Evolutionary conservation across 352 stramenopile genomes (phyloP).

Genomic region (Globisporangium iwayamae): DNA sequence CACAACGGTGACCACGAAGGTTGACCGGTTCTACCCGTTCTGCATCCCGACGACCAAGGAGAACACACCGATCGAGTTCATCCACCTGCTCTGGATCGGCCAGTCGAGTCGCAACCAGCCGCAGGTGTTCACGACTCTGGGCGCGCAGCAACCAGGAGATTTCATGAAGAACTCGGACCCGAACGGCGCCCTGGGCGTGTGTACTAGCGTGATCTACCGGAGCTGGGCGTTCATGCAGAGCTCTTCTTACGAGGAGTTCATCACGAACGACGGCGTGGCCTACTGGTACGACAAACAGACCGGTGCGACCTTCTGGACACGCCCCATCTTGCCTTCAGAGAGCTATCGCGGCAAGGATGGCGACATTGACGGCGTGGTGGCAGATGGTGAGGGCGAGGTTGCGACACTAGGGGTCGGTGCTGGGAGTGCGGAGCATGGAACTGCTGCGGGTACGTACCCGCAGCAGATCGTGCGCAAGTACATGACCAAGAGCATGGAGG

Average conservation of each 20-base stretch:
- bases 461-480: constrained; percentile 80
- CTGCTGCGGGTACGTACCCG: constrained; percentile 45
- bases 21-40: constrained; percentile 90
- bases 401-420: constrained; percentile 69
- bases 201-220: constrained; percentile 86
- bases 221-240: constrained; percentile 91
- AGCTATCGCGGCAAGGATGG: constrained; percentile 67
- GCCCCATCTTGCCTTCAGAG: constrained; percentile 80
- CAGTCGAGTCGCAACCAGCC: constrained; percentile 88
- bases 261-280: constrained; percentile 86
- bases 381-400: constrained; percentile 64
- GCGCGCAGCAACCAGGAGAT: constrained; percentile 87
- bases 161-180: constrained; percentile 89
- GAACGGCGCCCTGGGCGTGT: constrained; percentile 68
- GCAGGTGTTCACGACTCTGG: constrained; percentile 87
- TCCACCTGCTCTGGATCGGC: constrained; percentile 89
- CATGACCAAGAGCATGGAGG: constrained; percentile 85
- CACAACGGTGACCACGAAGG: constrained; percentile 80
- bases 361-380: constrained; percentile 77
- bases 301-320: constrained; percentile 91
- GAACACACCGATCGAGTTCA: constrained; percentile 92
- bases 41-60: constrained; percentile 88
- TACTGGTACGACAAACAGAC: constrained; percentile 87
- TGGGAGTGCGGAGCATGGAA: constrained; percentile 4
- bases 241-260: constrained; percentile 85